Evolutionary conservation across 345 rosid species (phyloP).

Genomic region (Jatropha curcas): DNA sequence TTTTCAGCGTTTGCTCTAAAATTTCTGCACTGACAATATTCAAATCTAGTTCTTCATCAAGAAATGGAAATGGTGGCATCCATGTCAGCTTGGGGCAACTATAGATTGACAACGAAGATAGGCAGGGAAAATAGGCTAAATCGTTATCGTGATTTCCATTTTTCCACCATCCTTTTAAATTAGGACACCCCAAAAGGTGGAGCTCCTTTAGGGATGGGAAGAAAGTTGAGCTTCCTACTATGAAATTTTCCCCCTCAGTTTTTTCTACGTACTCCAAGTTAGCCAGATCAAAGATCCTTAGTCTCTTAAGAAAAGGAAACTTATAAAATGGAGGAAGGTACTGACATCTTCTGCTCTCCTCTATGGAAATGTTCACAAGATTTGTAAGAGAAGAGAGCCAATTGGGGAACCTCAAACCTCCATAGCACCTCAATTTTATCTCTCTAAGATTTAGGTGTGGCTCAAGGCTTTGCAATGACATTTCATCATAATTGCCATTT

Average conservation of each 20-base stretch:
- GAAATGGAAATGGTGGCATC: constrained; percentile 18
- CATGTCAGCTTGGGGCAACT: neutral
- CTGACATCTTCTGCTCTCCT: neutral
- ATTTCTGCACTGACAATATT: accelerated
- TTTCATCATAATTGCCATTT: neutral
- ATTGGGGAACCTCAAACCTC: neutral
- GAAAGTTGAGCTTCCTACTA: neutral
- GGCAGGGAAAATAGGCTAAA: neutral
- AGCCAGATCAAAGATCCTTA: accelerated
- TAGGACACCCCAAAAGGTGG: accelerated
- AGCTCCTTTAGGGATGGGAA: constrained; percentile 13
- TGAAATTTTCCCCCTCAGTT: too few species aligned
- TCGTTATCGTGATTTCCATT: neutral
- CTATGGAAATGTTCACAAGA: neutral
- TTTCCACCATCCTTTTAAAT: constrained; percentile 14
- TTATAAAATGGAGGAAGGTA: neutral
- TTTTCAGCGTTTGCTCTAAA: neutral
- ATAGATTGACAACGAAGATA: neutral
- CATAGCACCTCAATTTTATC: neutral
- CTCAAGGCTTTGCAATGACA: neutral
- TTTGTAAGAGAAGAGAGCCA: constrained; percentile 14
- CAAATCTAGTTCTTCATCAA: neutral
- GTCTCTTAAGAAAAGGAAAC: neutral
- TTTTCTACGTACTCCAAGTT: constrained; percentile 1
- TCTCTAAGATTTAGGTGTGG: constrained; percentile 5